Base-by-base conservation (phyloP, 2,329 filamentous ascomycete species). In the Tympanopsis confertula region DNA sequence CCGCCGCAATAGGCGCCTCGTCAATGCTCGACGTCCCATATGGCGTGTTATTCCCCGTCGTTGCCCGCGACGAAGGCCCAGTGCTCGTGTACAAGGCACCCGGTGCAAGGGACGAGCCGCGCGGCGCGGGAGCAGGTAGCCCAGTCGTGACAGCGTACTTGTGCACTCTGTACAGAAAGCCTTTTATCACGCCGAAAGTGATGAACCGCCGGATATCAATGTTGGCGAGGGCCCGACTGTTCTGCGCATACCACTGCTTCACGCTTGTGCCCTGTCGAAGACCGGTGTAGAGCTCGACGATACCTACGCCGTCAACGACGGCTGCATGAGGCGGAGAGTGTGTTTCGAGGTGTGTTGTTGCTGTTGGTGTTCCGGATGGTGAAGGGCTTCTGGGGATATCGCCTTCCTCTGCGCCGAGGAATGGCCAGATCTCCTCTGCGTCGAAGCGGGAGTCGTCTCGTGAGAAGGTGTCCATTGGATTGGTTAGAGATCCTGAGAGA, bases 101-200 rank as follows among this genome's bases (percentile, higher is more conserved):
- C 7, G 15, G 15, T 33, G 30, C 7, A 7, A 17, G 15, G 10
- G 24, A 28, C 24, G 10, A 10, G 24, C 35, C 10, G 13, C 17
- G 36, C 12, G 39, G 36, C 13, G 35, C 20, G 10, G 39, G 39
- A 18, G 39, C 39, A 4, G 38, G 43, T 37, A 19, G 15, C 7
- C 44, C 44, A 52, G 40, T 44, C 19, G 38, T 37, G 1, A 74
- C 60, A 1, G 74, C 74, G 47, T 80, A 82, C 43, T 75, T 76
- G 51, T 82, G 74, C 10, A 80, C 67, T 13, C 78, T 66, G 49
- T 81, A 80, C 4, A 82, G 49, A 48, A 82, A 78, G 13, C 77
- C 77, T 48, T 82, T 82, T 47, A 82, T 78, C 26, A 81, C 64
- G 24, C 78, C 78, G 45, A 81, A 82, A 2, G 75, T 80, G 48